These are phyloP conservation scores for Ophiostoma triangulosporum DNA, from an alignment of 2,329 filamentous ascomycete genomes.

Conservation along the genomic window DNA sequence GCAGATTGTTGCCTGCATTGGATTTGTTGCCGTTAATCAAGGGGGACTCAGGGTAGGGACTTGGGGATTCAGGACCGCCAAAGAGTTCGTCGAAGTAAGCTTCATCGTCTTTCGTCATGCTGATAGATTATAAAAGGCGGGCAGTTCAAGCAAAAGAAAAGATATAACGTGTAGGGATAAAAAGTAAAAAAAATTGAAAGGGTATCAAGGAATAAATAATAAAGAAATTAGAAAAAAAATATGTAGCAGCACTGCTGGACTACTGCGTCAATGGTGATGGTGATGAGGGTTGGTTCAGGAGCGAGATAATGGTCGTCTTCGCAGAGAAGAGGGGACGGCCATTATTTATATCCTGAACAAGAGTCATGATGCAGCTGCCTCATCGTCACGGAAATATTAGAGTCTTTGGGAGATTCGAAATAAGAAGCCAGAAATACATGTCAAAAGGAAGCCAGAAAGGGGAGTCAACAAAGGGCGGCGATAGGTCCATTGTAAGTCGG, in stretches of 20 bases:
- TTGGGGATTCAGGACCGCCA: neutral
- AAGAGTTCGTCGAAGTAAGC: slow-evolving; percentile 3
- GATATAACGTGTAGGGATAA: neutral
- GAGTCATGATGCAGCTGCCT: neutral
- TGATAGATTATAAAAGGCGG: neutral
- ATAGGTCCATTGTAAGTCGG: neutral
- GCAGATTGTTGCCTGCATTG: neutral
- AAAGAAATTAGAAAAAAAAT: neutral
- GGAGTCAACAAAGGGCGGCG: neutral
- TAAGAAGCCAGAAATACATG: too few relatives aligned
- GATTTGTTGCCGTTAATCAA: neutral
- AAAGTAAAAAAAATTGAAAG: neutral
- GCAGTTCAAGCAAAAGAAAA: neutral
- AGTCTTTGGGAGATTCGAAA: too few relatives aligned
- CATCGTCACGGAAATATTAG: too few relatives aligned
- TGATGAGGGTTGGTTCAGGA: neutral
- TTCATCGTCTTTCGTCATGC: neutral
- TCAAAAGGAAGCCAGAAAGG: neutral
- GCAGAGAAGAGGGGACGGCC: neutral
- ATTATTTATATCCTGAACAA: slow-evolving; percentile 6
- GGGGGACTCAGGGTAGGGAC: neutral
- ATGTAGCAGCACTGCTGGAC: slow-evolving; percentile 12
- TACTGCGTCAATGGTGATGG: neutral
- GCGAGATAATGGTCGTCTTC: neutral
- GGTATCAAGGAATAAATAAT: neutral